Evolutionary conservation across 805 yeast species (phyloP).

Genomic region (Cyberlindnera sargentensis): DNA sequence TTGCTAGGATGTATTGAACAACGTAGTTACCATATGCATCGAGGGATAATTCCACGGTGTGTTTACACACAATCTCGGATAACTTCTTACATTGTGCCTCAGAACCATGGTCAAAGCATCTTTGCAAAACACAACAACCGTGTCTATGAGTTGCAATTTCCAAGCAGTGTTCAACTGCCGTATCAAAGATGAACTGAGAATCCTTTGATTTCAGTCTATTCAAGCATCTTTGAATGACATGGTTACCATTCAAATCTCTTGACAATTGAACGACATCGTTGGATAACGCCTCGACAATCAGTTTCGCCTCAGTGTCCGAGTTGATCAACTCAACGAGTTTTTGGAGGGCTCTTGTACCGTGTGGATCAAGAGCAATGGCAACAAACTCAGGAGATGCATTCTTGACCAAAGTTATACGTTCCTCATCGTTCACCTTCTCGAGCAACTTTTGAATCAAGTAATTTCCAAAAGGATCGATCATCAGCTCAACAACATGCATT

Average conservation of each 20-base stretch:
- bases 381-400: conserved; percentile 70
- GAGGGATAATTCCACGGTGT: conserved; percentile 63
- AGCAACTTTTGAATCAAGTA: conserved; percentile 86
- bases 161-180: conserved; percentile 65
- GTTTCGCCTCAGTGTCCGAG: conserved; percentile 61
- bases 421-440: conserved; percentile 64
- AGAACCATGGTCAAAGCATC: conserved; percentile 89
- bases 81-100: conserved; percentile 60
- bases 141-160: conserved; percentile 92
- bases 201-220: conserved; percentile 61
- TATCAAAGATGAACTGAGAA: conserved; percentile 83
- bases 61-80: conserved; percentile 57
- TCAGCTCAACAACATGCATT: conserved; percentile 72
- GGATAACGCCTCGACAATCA: conserved; percentile 52
- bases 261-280: conserved; percentile 74
- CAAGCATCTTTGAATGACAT: conserved; percentile 89
- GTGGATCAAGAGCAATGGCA: conserved; percentile 82
- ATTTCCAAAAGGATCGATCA: conserved; percentile 97
- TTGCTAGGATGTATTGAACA: conserved; percentile 77
- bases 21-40: conserved; percentile 98
- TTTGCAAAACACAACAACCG: conserved; percentile 94
- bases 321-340: conserved; percentile 79
- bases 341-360: conserved; percentile 94
- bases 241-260: conserved; percentile 92
- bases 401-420: conserved; percentile 61